These are phyloP conservation scores for Cladophialophora exuberans DNA, from an alignment of 2,329 filamentous ascomycete species.

Conservation along the genomic window DNA sequence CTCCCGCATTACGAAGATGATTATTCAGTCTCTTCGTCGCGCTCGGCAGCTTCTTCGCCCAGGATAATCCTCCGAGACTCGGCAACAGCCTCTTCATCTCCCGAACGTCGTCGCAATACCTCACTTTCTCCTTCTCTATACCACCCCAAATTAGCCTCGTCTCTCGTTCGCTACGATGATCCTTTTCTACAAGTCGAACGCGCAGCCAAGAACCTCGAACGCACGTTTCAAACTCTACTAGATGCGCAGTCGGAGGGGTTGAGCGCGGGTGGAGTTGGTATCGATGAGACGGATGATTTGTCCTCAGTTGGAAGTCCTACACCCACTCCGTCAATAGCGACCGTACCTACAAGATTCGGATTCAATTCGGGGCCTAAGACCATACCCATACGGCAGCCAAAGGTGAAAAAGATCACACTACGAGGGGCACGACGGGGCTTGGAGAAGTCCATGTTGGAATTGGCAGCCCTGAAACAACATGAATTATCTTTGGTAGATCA, in stretches of 20 bases:
- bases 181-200: constrained; percentile 56
- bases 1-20: constrained; percentile 27
- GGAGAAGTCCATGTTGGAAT: constrained; percentile 58
- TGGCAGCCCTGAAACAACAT: constrained; percentile 60
- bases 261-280: constrained; percentile 52
- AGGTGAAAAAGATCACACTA: constrained; percentile 54
- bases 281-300: constrained; percentile 43
- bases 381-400: constrained; percentile 44
- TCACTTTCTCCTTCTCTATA: not conserved
- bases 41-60: constrained; percentile 13
- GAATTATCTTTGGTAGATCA: constrained; percentile 56
- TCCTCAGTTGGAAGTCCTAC: constrained; percentile 52
- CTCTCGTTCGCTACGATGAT: constrained; percentile 36
- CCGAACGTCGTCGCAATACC: not conserved
- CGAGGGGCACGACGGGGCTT: constrained; percentile 60
- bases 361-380: constrained; percentile 39
- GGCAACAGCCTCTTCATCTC: constrained; percentile 1
- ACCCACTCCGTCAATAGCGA: constrained; percentile 44
- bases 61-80: constrained; percentile 24
- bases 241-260: constrained; percentile 65
- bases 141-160: constrained; percentile 19
- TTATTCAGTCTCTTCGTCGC: constrained; percentile 3
- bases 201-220: constrained; percentile 58
- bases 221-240: constrained; percentile 61
- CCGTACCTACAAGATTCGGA: constrained; percentile 34